phyloP scores from a whole-genome alignment of 257 asterid genomes.

The Cruciata laevipes region DNA sequence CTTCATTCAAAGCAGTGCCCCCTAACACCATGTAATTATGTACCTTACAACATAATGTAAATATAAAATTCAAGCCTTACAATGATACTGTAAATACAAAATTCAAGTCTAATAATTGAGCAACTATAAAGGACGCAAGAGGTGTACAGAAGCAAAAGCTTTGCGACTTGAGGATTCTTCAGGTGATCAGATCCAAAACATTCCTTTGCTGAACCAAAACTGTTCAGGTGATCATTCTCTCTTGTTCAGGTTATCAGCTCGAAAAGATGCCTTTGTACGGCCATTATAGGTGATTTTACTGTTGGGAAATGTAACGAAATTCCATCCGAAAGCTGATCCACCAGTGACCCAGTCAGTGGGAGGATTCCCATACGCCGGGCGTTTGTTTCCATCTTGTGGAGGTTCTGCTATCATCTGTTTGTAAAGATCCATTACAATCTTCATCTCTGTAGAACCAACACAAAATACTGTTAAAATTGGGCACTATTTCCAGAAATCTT shows the following conservation, averaged over 20 bases:
- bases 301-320: slow-evolving; percentile 50
- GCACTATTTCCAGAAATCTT: neutral
- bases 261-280: slow-evolving; percentile 54
- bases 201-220: neutral
- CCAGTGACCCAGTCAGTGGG: slow-evolving; percentile 39
- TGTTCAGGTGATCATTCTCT: slow-evolving; percentile 3
- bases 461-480: neutral
- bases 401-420: slow-evolving; percentile 42
- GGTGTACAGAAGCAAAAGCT: neutral
- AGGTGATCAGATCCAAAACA: neutral
- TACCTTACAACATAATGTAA: no score
- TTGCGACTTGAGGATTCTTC: neutral
- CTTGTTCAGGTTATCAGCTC: slow-evolving; percentile 41
- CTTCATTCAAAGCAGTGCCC: neutral
- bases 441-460: slow-evolving; percentile 50
- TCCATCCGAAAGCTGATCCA: slow-evolving; percentile 91
- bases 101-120: neutral
- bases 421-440: slow-evolving; percentile 55
- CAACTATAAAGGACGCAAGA: neutral
- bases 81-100: neutral
- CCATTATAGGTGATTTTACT: slow-evolving; percentile 45
- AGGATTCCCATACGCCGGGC: slow-evolving; percentile 17
- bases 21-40: neutral
- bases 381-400: slow-evolving; percentile 29
- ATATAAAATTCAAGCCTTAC: neutral